Percentiles rank a stretch among this genome's conserved stretches.
These are phyloP conservation scores for Termitomyces sp. DNA, from an alignment of 1,284 basidiomycete species.

Conservation along the genomic window DNA sequence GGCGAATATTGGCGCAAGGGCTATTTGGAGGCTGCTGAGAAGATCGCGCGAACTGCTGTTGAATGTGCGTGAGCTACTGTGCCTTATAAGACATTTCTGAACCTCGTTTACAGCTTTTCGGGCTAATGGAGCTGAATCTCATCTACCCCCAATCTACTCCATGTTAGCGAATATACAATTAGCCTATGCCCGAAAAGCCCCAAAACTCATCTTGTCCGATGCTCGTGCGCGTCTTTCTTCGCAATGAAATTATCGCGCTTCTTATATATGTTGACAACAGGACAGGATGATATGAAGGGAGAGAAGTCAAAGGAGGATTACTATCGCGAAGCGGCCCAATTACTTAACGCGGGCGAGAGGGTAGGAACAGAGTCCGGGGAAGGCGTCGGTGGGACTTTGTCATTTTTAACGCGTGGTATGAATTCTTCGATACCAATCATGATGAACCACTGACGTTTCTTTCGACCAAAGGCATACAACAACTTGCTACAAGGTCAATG, in stretches of 20 bases:
- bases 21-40: constrained; percentile 62
- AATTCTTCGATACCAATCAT: not conserved
- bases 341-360: constrained; percentile 62
- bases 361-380: constrained; percentile 48
- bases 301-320: constrained; percentile 68
- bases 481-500: constrained; percentile 75
- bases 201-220: constrained; percentile 68
- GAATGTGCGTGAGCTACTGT: constrained; percentile 45
- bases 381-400: constrained; percentile 44
- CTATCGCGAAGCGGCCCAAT: constrained; percentile 62
- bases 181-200: constrained; percentile 72
- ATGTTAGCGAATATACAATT: constrained; percentile 82
- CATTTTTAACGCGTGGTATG: constrained; percentile 67
- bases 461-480: constrained; percentile 58
- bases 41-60: constrained; percentile 57
- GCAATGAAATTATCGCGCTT: constrained; percentile 5
- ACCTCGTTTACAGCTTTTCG: constrained; percentile 42
- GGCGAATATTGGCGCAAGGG: constrained; percentile 76
- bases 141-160: constrained; percentile 65
- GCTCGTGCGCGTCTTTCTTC: constrained; percentile 54
- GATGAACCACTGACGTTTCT: not conserved
- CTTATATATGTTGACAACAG: constrained; percentile 32
- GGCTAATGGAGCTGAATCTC: constrained; percentile 39
- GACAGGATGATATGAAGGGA: constrained; percentile 59
- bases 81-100: constrained; percentile 7